A percentile compares a stretch with the other conserved stretches of the same genome.
phyloP scores from a whole-genome alignment of 768 basidiomycete genomes.

The Leucosporidium creatinivorum region DNA sequence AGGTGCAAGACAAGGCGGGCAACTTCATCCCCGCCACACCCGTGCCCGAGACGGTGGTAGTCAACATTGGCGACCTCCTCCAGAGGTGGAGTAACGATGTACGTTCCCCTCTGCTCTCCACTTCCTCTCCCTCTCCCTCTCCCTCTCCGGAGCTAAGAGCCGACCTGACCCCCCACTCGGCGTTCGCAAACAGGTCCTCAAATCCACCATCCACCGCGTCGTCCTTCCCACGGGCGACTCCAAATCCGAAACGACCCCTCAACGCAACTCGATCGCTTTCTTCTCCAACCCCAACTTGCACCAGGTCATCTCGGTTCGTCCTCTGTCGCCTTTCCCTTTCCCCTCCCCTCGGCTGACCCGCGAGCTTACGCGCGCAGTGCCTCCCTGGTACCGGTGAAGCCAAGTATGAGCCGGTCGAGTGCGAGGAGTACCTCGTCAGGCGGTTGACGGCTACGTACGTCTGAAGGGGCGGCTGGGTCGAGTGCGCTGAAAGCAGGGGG shows the following conservation, averaged over 20 bases:
- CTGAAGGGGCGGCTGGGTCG: too few species aligned
- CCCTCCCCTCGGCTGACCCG: too few species aligned
- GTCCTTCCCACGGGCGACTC: constrained; percentile 37
- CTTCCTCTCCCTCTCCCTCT: background rate
- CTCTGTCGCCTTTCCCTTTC: too few species aligned
- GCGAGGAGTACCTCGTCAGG: constrained; percentile 21
- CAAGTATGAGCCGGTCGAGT: constrained; percentile 51
- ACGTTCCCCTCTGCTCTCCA: background rate
- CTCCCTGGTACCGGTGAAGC: constrained; percentile 50
- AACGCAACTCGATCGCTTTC: constrained; percentile 59
- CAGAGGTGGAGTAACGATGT: constrained; percentile 39
- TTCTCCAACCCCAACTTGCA: constrained; percentile 43
- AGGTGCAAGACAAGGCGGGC: constrained; percentile 55
- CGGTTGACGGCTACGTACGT: constrained; percentile 4
- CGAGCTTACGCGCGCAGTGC: constrained; percentile 29
- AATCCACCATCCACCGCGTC: constrained; percentile 40
- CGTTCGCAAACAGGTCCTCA: constrained; percentile 32
- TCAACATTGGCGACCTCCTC: constrained; percentile 39
- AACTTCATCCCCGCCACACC: constrained; percentile 37
- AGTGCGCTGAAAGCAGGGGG: too few species aligned
- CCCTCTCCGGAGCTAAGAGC: too few species aligned
- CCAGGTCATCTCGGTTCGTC: constrained; percentile 44
- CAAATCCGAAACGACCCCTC: constrained; percentile 43
- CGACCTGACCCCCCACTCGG: too few species aligned
- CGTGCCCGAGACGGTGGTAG: constrained; percentile 40